Conservation (phyloP, 805 yeast species). For the Lachancea sp. region DNA sequence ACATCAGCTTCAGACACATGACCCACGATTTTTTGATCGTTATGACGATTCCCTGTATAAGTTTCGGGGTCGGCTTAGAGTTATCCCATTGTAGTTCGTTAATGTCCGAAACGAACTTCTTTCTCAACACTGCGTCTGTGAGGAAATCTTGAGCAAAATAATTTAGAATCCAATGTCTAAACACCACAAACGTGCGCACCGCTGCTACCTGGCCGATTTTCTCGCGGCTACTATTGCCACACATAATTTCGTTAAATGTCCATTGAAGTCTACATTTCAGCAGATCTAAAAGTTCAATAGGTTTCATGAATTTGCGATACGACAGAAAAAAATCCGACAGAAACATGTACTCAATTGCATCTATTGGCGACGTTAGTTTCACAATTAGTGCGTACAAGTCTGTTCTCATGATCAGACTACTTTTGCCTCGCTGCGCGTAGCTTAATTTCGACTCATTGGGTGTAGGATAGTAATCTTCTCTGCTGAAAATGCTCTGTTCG, state of each 20-base stretch:
- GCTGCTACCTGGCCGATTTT: conserved; percentile 59
- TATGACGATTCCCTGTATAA: conserved; percentile 35
- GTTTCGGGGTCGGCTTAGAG: conserved; percentile 11
- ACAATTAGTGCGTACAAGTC: conserved; percentile 38
- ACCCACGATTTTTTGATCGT: conserved; percentile 49
- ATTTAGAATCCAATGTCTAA: conserved; percentile 86
- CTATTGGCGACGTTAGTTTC: conserved; percentile 60
- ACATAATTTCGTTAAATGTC: conserved; percentile 43
- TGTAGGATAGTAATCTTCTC: conserved; percentile 6
- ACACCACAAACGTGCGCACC: conserved; percentile 75
- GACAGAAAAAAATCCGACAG: conserved; percentile 84
- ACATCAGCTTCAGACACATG: conserved; percentile 17
- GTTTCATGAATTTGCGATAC: conserved; percentile 60
- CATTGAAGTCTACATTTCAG: conserved; percentile 63
- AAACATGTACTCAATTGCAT: conserved; percentile 66
- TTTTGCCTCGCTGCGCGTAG: conserved; percentile 1
- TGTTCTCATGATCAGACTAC: conserved; percentile 5
- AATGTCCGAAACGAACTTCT: conserved; percentile 37
- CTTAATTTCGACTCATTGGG: conserved; percentile 4
- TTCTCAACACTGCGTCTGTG: conserved; percentile 42
- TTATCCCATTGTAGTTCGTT: conserved; percentile 19
- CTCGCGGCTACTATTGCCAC: conserved; percentile 23
- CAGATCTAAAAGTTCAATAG: conserved; percentile 53
- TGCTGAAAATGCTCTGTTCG: conserved; percentile 1
- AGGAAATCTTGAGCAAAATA: conserved; percentile 83